Base-by-base conservation (phyloP, 2,329 filamentous ascomycete genomes). In the Fusarium fracticaudum region DNA sequence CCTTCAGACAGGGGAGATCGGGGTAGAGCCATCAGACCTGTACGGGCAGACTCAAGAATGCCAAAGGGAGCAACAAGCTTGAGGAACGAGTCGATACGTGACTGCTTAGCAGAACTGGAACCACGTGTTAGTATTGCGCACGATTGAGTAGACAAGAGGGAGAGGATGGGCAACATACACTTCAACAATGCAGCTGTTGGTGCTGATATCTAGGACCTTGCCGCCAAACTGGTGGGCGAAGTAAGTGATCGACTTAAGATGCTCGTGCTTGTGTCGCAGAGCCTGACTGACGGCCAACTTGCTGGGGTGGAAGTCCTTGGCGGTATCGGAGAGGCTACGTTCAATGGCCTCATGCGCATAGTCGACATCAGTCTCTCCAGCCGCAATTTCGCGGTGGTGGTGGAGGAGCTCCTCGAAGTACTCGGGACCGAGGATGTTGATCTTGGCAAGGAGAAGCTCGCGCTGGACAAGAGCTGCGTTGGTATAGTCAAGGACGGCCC, bases 401-500 rank as follows among this genome's bases (percentile, higher is more conserved):
- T 94, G 92, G 76, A 98, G 91, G 64, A 99, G 89, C 85, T 99
- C 96, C 86, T 98, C 96, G 79, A 98, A 99, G 86, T 98, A 98
- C 87, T 99, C 96, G 11, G 96, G 96, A 2, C 96, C 96, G 43
- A 99, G 89, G 71, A 97, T 98, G 83, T 96, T 97, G 85, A 99
- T 90, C 88, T 99, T 99, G 79, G 96, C 96, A 43, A 99, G 91
- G 14, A 99, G 89, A 37, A 99, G 88, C 85, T 99, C 96, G 72
- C 96, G 92, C 89, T 99, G 96, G 26, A 99, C 96, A 31, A 99
- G 91, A 6, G 96, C 94, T 10, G 96, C 92, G 71, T 91, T 90
- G 68, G 95, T 98, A 86, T 99, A 99, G 85, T 99, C 96, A 66
- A 99, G 87, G 40, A 99, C 96, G 60, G 96, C 96, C 96, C 96